Base-by-base conservation (phyloP, 1,139 yeast genomes). In the Pneumocystis carinii region DNA sequence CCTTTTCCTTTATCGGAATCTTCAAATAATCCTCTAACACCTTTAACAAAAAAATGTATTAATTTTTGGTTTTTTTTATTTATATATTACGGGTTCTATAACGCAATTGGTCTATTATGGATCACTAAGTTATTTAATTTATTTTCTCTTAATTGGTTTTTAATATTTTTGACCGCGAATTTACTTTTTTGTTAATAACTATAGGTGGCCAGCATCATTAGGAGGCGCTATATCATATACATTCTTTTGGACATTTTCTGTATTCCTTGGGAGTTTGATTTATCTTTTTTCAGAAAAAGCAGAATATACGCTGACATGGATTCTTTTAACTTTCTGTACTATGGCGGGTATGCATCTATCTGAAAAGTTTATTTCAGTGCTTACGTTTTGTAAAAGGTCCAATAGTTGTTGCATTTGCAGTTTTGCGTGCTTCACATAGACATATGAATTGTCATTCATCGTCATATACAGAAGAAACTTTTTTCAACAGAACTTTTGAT, bases 21-120 rank as follows among this genome's bases (percentile, higher is more conserved):
- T 15, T 15, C 32, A 14, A 27, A 59, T n/a, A 61, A 39, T 10
- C 35, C 42, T 48, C 39, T 59, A 29, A 39, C 59, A 8, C 37
- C 59, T 19, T 39, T 57, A 29, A 12, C 3, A 8, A 48, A 48
- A 24, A 15, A 48, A 24, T 29, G 55, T 24, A 19, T 62, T 36
- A 60, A 64, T 41, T 65, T 65, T 57, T 65, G 66, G 66, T 65
- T 64, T 57, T 65, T 65, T 32, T 53, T 65, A 17, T 37, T 65
- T 32, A 63, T 65, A 17, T 65, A 64, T 58, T 65, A 65, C 48
- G 66, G 66, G 12, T 61, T 65, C 32, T 65, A 65, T 59, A 65
- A 65, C 42, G 66, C 66, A 10, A 61, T 64, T 14, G 66, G 66
- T 10, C 61, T 65, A 32, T 41, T 65, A 53, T 65, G 66, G 64